These are phyloP conservation scores for Leccinum subgranulosum DNA, from an alignment of 768 basidiomycete species.

Conservation along the genomic window DNA sequence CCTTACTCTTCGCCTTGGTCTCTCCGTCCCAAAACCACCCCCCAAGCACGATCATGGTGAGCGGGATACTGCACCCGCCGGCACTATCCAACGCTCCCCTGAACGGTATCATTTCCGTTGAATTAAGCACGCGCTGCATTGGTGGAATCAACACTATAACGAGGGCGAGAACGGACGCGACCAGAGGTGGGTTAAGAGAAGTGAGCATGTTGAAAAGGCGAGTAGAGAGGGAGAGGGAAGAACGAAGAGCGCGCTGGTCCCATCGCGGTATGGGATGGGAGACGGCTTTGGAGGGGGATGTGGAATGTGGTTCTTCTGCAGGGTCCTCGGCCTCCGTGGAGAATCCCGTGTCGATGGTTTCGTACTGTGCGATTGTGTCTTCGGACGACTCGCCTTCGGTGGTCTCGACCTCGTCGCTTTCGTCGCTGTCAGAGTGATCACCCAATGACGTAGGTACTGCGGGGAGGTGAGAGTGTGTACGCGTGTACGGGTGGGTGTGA, in stretches of 20 bases:
- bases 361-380: constrained; percentile 14
- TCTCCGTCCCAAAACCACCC: constrained; percentile 75
- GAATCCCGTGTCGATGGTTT: constrained; percentile 7
- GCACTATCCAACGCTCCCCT: constrained; percentile 65
- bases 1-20: neutral
- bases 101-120: constrained; percentile 55
- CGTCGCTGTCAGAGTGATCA: constrained; percentile 26
- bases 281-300: neutral
- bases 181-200: constrained; percentile 89
- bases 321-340: constrained; percentile 15
- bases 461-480: constrained; percentile 17
- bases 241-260: neutral
- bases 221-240: neutral
- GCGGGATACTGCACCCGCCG: constrained; percentile 79
- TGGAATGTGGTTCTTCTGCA: neutral
- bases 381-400: constrained; percentile 24
- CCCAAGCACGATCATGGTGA: constrained; percentile 89
- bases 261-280: constrained; percentile 4
- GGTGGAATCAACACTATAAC: constrained; percentile 75
- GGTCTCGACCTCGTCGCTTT: constrained; percentile 7
- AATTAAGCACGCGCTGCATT: constrained; percentile 66
- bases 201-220: constrained; percentile 13
- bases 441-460: constrained; percentile 20
- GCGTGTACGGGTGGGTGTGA: neutral
- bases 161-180: constrained; percentile 73